Conservation (phyloP, 2,329 filamentous ascomycete genomes). For the Trichothecium sympodiale region DNA sequence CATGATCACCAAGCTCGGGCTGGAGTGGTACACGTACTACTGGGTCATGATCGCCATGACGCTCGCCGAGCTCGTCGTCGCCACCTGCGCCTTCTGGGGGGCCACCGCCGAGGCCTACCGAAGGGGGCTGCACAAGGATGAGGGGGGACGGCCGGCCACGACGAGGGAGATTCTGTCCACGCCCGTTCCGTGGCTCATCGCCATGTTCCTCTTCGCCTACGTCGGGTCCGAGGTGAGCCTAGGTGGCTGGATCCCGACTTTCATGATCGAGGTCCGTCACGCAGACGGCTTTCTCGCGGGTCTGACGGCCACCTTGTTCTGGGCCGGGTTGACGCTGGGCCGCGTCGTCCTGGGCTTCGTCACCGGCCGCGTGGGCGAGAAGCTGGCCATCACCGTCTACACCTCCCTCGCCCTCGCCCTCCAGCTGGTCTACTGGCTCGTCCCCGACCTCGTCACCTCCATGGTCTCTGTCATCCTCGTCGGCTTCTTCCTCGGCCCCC, state of each 20-base stretch:
- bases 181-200: slow-evolving; percentile 58
- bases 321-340: slow-evolving; percentile 71
- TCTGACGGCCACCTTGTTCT: slow-evolving; percentile 70
- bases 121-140: slow-evolving; percentile 2
- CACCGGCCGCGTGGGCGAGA: slow-evolving; percentile 62
- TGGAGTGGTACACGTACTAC: slow-evolving; percentile 65
- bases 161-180: slow-evolving; percentile 31
- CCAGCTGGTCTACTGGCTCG: slow-evolving; percentile 70
- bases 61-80: slow-evolving; percentile 41
- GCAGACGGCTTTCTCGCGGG: slow-evolving; percentile 61
- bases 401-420: slow-evolving; percentile 52
- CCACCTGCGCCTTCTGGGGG: slow-evolving; percentile 49
- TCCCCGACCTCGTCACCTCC: slow-evolving; percentile 66
- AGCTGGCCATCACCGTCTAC: slow-evolving; percentile 50
- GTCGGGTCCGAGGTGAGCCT: slow-evolving; percentile 68
- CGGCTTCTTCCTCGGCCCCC: slow-evolving; percentile 69
- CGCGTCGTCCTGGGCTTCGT: slow-evolving; percentile 65
- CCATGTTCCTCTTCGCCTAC: slow-evolving; percentile 67
- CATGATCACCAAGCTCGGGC: slow-evolving; percentile 52
- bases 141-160: slow-evolving; percentile 26
- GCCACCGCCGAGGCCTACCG: slow-evolving; percentile 49
- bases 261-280: slow-evolving; percentile 70
- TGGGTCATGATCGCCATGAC: slow-evolving; percentile 59
- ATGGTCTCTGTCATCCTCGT: slow-evolving; percentile 60
- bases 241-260: slow-evolving; percentile 64